These are phyloP conservation scores for Camellia oleifera DNA, from an alignment of 179 eudicot species.

Conservation along the genomic window DNA sequence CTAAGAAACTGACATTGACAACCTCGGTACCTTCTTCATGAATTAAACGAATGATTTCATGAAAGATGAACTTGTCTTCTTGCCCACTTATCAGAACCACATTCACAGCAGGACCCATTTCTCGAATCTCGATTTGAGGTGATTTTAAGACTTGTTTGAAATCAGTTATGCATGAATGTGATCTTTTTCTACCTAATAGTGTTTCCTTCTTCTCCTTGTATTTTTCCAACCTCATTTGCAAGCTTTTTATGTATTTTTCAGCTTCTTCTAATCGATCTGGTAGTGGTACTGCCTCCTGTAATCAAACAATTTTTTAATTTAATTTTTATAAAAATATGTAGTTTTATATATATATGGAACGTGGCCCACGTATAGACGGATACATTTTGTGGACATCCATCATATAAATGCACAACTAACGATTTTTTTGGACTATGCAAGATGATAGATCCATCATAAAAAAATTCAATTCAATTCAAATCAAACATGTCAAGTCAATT, in stretches of 20 bases:
- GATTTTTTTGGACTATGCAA: too few species aligned
- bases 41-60: slow-evolving; percentile 41
- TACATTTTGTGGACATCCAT: too few species aligned
- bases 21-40: slow-evolving; percentile 51
- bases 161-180: not conserved
- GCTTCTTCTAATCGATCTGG: slow-evolving; percentile 47
- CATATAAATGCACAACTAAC: too few species aligned
- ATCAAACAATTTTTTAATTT: not conserved
- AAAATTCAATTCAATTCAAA: too few species aligned
- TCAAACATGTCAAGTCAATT: too few species aligned
- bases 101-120: slow-evolving; percentile 35
- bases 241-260: slow-evolving; percentile 32
- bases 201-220: slow-evolving; percentile 29
- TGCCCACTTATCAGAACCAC: slow-evolving; percentile 34
- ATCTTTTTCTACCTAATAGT: slow-evolving; percentile 9
- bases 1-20: slow-evolving; percentile 44
- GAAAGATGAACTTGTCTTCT: slow-evolving; percentile 36
- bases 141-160: not conserved
- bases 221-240: slow-evolving; percentile 24
- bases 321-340: too few species aligned
- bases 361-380: too few species aligned
- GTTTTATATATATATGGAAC: too few species aligned
- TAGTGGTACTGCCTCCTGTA: slow-evolving; percentile 28
- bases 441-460: too few species aligned
- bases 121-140: slow-evolving; percentile 39